Evolutionary conservation across 768 basidiomycete species (phyloP).

Genomic region (Candolleomyces eurysporus): DNA sequence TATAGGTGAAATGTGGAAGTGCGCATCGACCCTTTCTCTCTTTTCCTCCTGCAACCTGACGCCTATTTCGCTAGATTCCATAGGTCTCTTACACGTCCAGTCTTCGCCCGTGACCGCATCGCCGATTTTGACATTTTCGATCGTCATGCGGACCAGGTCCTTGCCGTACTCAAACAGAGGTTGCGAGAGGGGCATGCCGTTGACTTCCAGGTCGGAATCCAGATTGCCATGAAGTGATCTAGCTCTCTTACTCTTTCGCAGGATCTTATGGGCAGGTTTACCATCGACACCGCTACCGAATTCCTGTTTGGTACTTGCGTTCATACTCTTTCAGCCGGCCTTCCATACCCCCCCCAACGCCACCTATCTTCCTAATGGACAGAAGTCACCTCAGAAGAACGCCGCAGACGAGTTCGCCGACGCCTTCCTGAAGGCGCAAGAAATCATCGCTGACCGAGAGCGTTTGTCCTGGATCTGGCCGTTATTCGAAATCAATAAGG

Average conservation of each 20-base stretch:
- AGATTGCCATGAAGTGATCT: not conserved
- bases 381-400: slow-evolving; percentile 22
- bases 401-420: slow-evolving; percentile 42
- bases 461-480: slow-evolving; percentile 54
- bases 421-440: slow-evolving; percentile 50
- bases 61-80: slow-evolving; percentile 41
- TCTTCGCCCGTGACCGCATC: slow-evolving; percentile 60
- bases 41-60: not conserved
- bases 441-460: slow-evolving; percentile 38
- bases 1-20: slow-evolving; percentile 39
- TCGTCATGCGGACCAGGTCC: slow-evolving; percentile 44
- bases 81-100: slow-evolving; percentile 62
- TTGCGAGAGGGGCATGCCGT: slow-evolving; percentile 49
- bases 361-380: slow-evolving; percentile 19
- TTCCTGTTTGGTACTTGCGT: slow-evolving; percentile 64
- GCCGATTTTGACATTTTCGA: slow-evolving; percentile 63
- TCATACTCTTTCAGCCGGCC: slow-evolving; percentile 45
- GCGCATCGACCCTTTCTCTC: slow-evolving; percentile 5
- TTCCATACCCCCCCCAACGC: slow-evolving; percentile 52
- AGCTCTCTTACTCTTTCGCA: slow-evolving; percentile 14
- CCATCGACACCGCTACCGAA: slow-evolving; percentile 64
- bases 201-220: slow-evolving; percentile 50
- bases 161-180: slow-evolving; percentile 45
- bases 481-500: slow-evolving; percentile 45
- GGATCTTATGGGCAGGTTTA: slow-evolving; percentile 62